phyloP scores from a whole-genome alignment of 257 asterid genomes.

The Salvia miltiorrhiza region DNA sequence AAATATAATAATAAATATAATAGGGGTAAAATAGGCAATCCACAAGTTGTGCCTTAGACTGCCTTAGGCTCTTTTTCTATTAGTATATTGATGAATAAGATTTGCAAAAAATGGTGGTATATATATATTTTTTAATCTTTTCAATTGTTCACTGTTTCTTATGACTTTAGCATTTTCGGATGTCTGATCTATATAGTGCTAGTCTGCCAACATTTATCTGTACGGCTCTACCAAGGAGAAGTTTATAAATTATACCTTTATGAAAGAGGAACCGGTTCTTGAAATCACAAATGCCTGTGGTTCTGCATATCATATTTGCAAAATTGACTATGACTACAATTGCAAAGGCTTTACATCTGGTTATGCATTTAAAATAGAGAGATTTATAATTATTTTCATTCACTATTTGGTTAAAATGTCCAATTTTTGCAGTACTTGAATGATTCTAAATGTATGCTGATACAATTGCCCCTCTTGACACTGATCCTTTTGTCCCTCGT shows the following conservation, averaged over 20 bases:
- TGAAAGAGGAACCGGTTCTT: background rate
- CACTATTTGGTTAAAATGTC: background rate
- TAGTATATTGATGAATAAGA: background rate
- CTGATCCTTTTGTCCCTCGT: background rate
- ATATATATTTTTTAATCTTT: background rate
- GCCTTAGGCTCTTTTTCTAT: too few species aligned
- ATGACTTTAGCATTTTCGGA: background rate
- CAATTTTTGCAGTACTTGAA: background rate
- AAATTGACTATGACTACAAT: background rate
- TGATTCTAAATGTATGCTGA: background rate
- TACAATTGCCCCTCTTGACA: background rate
- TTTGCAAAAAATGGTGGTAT: background rate
- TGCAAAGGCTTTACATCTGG: background rate
- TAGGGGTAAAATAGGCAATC: too few species aligned
- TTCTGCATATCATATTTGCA: background rate
- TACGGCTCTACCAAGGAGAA: background rate
- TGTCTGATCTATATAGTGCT: background rate
- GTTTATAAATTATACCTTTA: background rate
- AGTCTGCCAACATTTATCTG: conserved; percentile 4
- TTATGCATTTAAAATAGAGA: background rate
- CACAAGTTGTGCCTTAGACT: too few species aligned
- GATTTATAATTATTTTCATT: background rate
- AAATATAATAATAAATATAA: too few species aligned
- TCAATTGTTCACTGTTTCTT: background rate
- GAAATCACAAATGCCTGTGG: background rate